These are phyloP conservation scores for Candida broadrunensis DNA, from an alignment of 805 yeast species.

Conservation along the genomic window DNA sequence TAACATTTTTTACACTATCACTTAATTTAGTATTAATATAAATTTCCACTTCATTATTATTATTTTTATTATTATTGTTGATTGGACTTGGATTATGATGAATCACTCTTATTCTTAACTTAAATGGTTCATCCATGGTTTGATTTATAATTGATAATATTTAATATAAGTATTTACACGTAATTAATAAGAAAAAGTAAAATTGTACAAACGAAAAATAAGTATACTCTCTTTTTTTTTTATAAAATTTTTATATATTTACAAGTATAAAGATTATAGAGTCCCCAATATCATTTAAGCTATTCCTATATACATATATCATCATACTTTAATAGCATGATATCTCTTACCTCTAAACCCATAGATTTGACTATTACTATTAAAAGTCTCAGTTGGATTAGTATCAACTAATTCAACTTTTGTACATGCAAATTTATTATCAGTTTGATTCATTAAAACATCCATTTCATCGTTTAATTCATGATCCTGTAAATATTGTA, in stretches of 20 bases:
- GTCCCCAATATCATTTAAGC: no score
- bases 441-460: slow-evolving; percentile 68
- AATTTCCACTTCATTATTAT: slow-evolving; percentile 1
- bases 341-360: slow-evolving; percentile 96
- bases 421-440: slow-evolving; percentile 77
- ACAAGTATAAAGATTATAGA: not conserved
- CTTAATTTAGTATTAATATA: slow-evolving; percentile 14
- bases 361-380: slow-evolving; percentile 83
- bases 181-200: no score
- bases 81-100: not conserved
- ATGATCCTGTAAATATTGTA: slow-evolving; percentile 67
- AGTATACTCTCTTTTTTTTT: no score
- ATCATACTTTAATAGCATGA: slow-evolving; percentile 60
- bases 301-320: not conserved
- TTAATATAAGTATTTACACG: no score
- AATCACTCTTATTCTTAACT: slow-evolving; percentile 2
- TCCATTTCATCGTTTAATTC: slow-evolving; percentile 67
- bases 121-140: slow-evolving; percentile 4
- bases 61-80: no score
- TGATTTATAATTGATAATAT: no score
- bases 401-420: slow-evolving; percentile 93
- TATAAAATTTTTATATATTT: no score
- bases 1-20: slow-evolving; percentile 20
- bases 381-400: slow-evolving; percentile 91
- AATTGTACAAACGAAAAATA: no score